A percentile compares a stretch with the other conserved stretches of the same genome.
Conservation (phyloP, 495 filamentous ascomycete species). For the Durotheca rogersii region DNA sequence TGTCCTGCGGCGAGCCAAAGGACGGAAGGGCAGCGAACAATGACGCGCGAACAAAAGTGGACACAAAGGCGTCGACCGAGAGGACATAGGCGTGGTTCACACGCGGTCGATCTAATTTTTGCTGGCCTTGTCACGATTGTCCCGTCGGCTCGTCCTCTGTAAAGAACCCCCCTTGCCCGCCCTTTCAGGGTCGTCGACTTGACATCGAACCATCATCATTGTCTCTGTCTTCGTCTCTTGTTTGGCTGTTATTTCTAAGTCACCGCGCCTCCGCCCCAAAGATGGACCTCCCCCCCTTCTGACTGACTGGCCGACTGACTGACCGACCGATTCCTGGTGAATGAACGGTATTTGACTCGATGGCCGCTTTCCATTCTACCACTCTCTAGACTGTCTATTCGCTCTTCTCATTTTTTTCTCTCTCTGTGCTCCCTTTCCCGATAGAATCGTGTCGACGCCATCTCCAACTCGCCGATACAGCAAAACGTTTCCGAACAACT, state of each 20-base stretch:
- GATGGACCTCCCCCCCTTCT: too few relatives aligned
- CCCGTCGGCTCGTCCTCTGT: conserved; percentile 14
- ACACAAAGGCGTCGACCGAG: conserved; percentile 31
- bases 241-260: conserved; percentile 28
- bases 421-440: too few relatives aligned
- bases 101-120: conserved; percentile 3
- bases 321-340: conserved; percentile 20
- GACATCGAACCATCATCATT: conserved; percentile 22
- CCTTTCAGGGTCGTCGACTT: conserved; percentile 14
- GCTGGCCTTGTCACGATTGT: conserved; percentile 5
- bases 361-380: background rate
- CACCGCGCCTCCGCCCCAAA: conserved; percentile 9
- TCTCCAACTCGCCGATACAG: too few relatives aligned
- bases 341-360: conserved; percentile 18
- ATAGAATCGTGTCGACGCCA: background rate
- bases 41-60: conserved; percentile 27
- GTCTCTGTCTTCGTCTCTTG: conserved; percentile 24
- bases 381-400: conserved; percentile 14
- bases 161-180: conserved; percentile 9
- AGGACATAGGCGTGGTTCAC: conserved; percentile 19
- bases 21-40: conserved; percentile 24
- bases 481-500: background rate
- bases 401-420: conserved; percentile 11
- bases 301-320: too few relatives aligned
- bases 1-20: conserved; percentile 2